phyloP scores from a whole-genome alignment of 2,329 filamentous ascomycete genomes.

The Curvularia sp. region DNA sequence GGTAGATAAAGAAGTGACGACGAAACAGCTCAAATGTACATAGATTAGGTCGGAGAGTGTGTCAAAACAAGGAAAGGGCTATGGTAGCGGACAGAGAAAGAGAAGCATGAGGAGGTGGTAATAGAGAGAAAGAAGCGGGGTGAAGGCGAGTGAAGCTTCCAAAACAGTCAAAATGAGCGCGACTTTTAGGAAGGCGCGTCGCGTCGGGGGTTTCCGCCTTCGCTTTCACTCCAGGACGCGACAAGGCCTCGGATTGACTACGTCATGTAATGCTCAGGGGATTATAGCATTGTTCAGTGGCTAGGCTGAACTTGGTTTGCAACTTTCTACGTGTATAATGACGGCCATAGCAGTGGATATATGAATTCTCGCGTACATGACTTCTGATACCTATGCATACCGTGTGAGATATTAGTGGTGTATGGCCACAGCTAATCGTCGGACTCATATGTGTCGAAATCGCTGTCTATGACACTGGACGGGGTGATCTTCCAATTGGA shows the following conservation, averaged over 20 bases:
- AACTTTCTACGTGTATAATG: no score
- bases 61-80: constrained; percentile 28
- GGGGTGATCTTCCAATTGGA: constrained; percentile 60
- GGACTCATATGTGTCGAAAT: not conserved
- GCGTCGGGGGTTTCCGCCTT: constrained; percentile 17
- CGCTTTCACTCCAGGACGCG: constrained; percentile 17
- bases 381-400: not conserved
- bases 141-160: constrained; percentile 14
- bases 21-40: constrained; percentile 35
- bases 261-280: not conserved
- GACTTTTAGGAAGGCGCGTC: constrained; percentile 22
- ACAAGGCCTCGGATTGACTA: no score
- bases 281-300: not conserved
- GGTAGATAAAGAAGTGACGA: constrained; percentile 45
- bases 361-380: not conserved
- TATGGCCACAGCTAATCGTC: not conserved
- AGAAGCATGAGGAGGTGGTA: constrained; percentile 15
- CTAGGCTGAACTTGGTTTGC: no score
- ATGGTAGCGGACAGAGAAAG: constrained; percentile 23
- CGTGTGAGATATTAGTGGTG: not conserved
- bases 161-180: constrained; percentile 19
- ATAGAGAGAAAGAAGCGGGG: constrained; percentile 22
- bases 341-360: not conserved
- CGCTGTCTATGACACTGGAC: constrained; percentile 52
- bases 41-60: constrained; percentile 29